Base-by-base conservation (phyloP, 176 grass and related monocot species). In the Areca catechu region DNA sequence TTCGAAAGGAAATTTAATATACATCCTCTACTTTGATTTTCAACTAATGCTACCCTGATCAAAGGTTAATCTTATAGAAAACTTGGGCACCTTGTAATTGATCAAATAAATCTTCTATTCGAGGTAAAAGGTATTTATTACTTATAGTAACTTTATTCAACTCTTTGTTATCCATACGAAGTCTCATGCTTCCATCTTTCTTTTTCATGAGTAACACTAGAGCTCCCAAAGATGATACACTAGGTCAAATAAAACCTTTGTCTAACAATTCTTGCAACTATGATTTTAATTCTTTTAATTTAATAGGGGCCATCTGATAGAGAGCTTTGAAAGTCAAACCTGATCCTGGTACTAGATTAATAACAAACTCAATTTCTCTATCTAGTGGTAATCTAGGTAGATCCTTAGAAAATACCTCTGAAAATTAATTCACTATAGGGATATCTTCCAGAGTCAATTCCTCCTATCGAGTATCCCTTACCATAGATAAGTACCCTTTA, bases 321-420 rank as follows among this genome's bases (percentile, higher is more conserved):
- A 37, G 62, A 12, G 30, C 15, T 21, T 66, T 66, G 9, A 4
- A 66, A 16, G 52, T 14, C 19, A 27, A n/a, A 20, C 3, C 16
- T 2, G 28, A 7, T 0, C 37, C 37, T 50, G 37, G 47, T 19
- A 66, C 30, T 30, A 66, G 27, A 48, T 52, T 3, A 48, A 66
- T 66, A 20, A 4, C 9, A 22, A 43, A 52, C 9, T 66, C 62
- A 5, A 66, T n/a, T 21, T 66, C 34, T 50, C 28, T n/a, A 4
- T 66, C 30, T 16, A 37, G 34, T 18, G 37, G 62, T 7, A 66
- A n/a, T 4, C 62, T 37, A 3, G 34, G 17, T 0, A 66, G 17
- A 5, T 66, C 62, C 47, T 48, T 37, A 15, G 62, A 17, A 66
- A 66, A 51, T 22, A 49, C 62, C 15, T 5, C 15, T 20, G 62